phyloP scores from a whole-genome alignment of 2,329 filamentous ascomycete species.

The Claviceps sp. region DNA sequence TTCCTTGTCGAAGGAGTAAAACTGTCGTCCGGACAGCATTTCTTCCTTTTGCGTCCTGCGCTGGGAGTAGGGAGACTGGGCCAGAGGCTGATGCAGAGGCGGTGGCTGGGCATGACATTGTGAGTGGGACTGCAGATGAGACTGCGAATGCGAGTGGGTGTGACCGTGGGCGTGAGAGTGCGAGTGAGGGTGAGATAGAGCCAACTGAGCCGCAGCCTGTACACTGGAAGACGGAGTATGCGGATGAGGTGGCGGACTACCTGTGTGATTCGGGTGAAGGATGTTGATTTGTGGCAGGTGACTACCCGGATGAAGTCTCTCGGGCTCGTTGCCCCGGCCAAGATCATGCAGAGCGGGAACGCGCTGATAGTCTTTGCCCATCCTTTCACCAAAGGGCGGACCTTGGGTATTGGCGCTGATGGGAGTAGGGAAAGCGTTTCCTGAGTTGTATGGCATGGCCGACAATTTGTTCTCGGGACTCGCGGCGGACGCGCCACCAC shows the following conservation, averaged over 20 bases:
- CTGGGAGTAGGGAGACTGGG: conserved; percentile 20
- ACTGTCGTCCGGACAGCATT: conserved; percentile 73
- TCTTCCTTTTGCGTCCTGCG: conserved; percentile 67
- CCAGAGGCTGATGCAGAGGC: conserved; percentile 19
- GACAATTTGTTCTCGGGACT: conserved; percentile 52
- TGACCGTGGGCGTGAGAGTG: conserved; percentile 34
- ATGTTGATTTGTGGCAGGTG: conserved; percentile 45
- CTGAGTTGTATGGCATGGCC: conserved; percentile 38
- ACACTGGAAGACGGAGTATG: conserved; percentile 25
- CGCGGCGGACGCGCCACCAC: conserved; percentile 35
- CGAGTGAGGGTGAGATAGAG: conserved; percentile 42
- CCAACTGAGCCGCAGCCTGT: conserved; percentile 45
- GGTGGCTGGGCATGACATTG: conserved; percentile 41
- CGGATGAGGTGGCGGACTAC: conserved; percentile 29
- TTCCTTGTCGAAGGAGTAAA: conserved; percentile 64
- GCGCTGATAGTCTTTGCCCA: conserved; percentile 45
- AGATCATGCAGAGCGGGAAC: conserved; percentile 48
- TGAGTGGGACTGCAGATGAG: conserved; percentile 36
- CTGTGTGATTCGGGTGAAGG: conserved; percentile 35
- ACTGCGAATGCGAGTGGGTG: conserved; percentile 32
- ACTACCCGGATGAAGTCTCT: conserved; percentile 36
- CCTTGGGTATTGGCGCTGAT: conserved; percentile 41
- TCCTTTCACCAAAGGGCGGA: conserved; percentile 32
- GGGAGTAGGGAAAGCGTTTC: conserved; percentile 47
- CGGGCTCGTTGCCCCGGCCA: conserved; percentile 37